These are phyloP conservation scores for Lichenothelia convexa DNA, from an alignment of 495 filamentous ascomycete species.

Conservation along the genomic window DNA sequence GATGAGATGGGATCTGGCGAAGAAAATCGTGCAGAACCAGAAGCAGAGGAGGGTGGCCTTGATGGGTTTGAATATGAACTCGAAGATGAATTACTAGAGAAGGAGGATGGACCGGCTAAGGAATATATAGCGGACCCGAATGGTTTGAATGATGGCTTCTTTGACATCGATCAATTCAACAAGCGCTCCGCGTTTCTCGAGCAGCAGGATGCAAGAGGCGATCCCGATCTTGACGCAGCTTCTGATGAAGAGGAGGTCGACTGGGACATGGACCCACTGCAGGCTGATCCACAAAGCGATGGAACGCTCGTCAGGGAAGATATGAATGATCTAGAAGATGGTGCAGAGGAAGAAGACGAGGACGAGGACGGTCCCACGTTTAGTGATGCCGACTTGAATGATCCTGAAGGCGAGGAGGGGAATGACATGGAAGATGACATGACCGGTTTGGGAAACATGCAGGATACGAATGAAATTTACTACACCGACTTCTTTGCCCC, in stretches of 20 bases:
- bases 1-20: conserved; percentile 18
- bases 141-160: conserved; percentile 86
- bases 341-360: conserved; percentile 34
- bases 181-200: conserved; percentile 75
- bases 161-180: conserved; percentile 97
- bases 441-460: conserved; percentile 28
- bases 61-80: conserved; percentile 24
- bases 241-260: conserved; percentile 71
- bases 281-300: neutral
- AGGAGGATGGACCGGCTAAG: conserved; percentile 30
- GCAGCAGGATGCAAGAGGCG: conserved; percentile 54
- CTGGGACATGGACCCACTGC: conserved; percentile 57
- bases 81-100: conserved; percentile 16
- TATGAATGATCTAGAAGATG: conserved; percentile 21
- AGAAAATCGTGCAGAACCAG: conserved; percentile 20
- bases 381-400: conserved; percentile 44
- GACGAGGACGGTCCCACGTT: conserved; percentile 61
- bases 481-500: conserved; percentile 86
- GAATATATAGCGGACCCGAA: conserved; percentile 34
- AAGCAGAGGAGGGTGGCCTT: conserved; percentile 21
- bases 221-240: conserved; percentile 38
- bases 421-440: conserved; percentile 31
- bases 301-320: conserved; percentile 8
- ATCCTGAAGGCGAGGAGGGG: conserved; percentile 37
- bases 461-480: conserved; percentile 70